These are phyloP conservation scores for Trichosporon inkin DNA, from an alignment of 1,284 basidiomycete species.

Conservation along the genomic window DNA sequence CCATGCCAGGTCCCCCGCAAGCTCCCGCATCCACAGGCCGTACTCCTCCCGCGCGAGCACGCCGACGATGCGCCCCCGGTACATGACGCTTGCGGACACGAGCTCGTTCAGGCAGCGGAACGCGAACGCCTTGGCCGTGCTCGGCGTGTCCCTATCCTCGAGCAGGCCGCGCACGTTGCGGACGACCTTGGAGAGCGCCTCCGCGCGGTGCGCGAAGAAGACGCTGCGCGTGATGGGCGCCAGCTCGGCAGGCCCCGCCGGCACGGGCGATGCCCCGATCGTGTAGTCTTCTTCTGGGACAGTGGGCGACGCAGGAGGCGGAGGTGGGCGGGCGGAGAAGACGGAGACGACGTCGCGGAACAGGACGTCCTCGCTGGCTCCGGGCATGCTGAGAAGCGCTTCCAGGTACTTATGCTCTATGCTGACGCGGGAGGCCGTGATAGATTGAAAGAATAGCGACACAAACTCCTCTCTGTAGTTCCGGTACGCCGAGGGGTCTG, in stretches of 20 bases:
- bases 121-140: constrained; percentile 36
- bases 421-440: constrained; percentile 56
- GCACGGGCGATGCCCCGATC: background rate
- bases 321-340: constrained; percentile 10
- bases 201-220: constrained; percentile 27
- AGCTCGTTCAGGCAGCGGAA: constrained; percentile 45
- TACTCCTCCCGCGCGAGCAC: constrained; percentile 16
- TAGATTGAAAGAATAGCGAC: constrained; percentile 58
- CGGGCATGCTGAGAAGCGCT: constrained; percentile 35
- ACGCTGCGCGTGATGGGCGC: constrained; percentile 13
- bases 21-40: constrained; percentile 1
- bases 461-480: constrained; percentile 56
- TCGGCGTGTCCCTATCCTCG: constrained; percentile 21
- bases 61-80: constrained; percentile 7
- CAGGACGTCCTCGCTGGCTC: constrained; percentile 31
- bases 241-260: background rate
- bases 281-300: constrained; percentile 17
- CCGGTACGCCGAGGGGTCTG: constrained; percentile 62
- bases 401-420: constrained; percentile 62
- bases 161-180: constrained; percentile 28
- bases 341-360: constrained; percentile 24
- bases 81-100: constrained; percentile 15
- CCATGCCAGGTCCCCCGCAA: background rate
- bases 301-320: constrained; percentile 18
- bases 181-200: constrained; percentile 28